Conservation (phyloP, 1,139 yeast species). For the Debaryomycetaceae sp. region DNA sequence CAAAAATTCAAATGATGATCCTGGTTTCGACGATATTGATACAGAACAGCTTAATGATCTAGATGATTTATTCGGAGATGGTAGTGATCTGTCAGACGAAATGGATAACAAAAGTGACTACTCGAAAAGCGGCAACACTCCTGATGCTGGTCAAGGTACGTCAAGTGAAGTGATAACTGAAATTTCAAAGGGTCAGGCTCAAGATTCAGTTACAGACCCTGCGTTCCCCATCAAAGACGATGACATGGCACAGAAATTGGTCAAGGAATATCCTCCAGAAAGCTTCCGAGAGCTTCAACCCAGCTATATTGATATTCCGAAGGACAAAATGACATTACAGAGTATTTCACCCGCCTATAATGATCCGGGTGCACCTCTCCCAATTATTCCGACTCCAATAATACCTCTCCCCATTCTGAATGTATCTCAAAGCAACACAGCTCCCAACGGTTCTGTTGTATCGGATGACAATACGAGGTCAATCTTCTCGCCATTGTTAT, state of each 20-base stretch:
- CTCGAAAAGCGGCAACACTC: background rate
- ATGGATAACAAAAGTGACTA: constrained; percentile 5
- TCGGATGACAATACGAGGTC: constrained; percentile 27
- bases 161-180: background rate
- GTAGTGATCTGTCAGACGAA: constrained; percentile 23
- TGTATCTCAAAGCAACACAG: constrained; percentile 10
- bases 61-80: constrained; percentile 45
- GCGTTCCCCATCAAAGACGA: constrained; percentile 1
- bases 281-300: constrained; percentile 7
- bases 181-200: background rate
- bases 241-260: constrained; percentile 8
- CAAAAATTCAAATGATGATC: background rate
- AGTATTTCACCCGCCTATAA: constrained; percentile 51
- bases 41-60: constrained; percentile 17
- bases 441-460: constrained; percentile 10
- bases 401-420: constrained; percentile 23
- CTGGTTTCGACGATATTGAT: constrained; percentile 10
- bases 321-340: constrained; percentile 50
- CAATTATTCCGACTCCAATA: constrained; percentile 58
- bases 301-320: constrained; percentile 49
- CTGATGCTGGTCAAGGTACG: background rate
- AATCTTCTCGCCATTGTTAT: constrained; percentile 74
- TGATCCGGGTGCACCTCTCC: constrained; percentile 83
- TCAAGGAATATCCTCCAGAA: background rate
- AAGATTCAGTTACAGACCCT: background rate